Base-by-base conservation (phyloP, 2,329 filamentous ascomycete genomes). In the Monosporascus cannonballus region DNA sequence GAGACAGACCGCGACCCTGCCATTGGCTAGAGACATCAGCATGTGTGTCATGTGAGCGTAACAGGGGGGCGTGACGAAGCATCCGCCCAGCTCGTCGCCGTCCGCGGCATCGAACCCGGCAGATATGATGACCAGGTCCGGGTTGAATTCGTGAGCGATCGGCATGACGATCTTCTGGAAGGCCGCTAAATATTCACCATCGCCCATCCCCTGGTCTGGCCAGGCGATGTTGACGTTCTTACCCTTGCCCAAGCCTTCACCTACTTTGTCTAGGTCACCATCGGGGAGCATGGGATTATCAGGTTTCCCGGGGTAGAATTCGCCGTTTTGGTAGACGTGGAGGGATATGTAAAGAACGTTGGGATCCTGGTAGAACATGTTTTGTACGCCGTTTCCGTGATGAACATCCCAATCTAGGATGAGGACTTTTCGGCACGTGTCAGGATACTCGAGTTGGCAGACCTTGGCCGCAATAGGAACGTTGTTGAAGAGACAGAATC, bases 1-100 rank as follows among this genome's bases (percentile, higher is more conserved):
- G 2, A 99, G 78, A 66, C 92, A 96, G 8, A 96, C 93, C 2
- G 90, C 89, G 15, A 99, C 80, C 66, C 92, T 96, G 27, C 94
- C 94, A 45, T 85, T 80, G 1, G 94, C 93, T 20, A 99, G 77
- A 2, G 90, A 91, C 92, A 96, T 97, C 47, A 99, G 81, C 93
- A 97, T 96, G 67, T 96, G 91, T 17, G 94, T 97, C 94, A 99
- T 97, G 66, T 99, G 93, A 15, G 92, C 90, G 67, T 97, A 99
- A 66, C 94, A 96, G 4, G 85, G 74, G 0, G 94, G 94, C 1
- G 91, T 87, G 5, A 99, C 94, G 64, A 90, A 93, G 68, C 94
- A 99, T 34, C 89, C 90, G 49, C 94, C 94, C 2, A 99, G 80
- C 65, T 94, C 86, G 69, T 99, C 94, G 14, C 94, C 94, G 58